These are phyloP conservation scores for Eragrostis curvula DNA, from an alignment of 176 grass and related monocot species.

Conservation along the genomic window DNA sequence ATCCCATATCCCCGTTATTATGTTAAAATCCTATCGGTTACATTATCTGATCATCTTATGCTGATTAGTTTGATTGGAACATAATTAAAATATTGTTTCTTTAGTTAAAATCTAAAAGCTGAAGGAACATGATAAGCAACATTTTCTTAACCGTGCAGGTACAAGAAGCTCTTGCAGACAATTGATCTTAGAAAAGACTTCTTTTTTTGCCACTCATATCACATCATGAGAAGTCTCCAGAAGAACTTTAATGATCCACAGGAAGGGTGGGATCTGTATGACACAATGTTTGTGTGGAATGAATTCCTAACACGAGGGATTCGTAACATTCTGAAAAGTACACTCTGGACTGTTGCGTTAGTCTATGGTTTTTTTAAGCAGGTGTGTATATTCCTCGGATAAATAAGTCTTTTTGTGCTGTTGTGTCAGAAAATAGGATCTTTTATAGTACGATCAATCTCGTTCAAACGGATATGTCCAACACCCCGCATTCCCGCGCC, in stretches of 20 bases:
- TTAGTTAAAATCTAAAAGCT: slow-evolving; percentile 1
- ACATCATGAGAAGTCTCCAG: slow-evolving; percentile 91
- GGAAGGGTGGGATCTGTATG: slow-evolving; percentile 65
- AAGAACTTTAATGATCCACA: slow-evolving; percentile 76
- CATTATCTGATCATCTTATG: slow-evolving; percentile 10
- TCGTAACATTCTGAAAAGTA: slow-evolving; percentile 59
- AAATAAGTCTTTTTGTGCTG: slow-evolving; percentile 33
- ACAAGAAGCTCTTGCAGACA: slow-evolving; percentile 87
- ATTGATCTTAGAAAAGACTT: slow-evolving; percentile 98
- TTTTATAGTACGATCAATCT: slow-evolving; percentile 19
- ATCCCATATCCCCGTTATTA: neutral
- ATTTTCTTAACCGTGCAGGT: slow-evolving; percentile 56
- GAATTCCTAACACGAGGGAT: slow-evolving; percentile 78
- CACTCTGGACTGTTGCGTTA: slow-evolving; percentile 82
- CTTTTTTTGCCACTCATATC: slow-evolving; percentile 93
- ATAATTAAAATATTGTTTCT: neutral
- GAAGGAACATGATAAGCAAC: slow-evolving; percentile 25
- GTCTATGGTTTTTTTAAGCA: slow-evolving; percentile 99
- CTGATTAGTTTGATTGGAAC: neutral
- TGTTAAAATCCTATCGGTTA: neutral
- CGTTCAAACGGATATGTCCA: slow-evolving; percentile 12
- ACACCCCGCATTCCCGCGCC: neutral
- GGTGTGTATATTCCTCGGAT: slow-evolving; percentile 47
- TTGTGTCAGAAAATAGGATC: slow-evolving; percentile 1
- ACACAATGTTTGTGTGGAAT: slow-evolving; percentile 99